These are phyloP conservation scores for Magnusiomyces paraingens DNA, from an alignment of 1,139 yeast genomes.

Conservation along the genomic window DNA sequence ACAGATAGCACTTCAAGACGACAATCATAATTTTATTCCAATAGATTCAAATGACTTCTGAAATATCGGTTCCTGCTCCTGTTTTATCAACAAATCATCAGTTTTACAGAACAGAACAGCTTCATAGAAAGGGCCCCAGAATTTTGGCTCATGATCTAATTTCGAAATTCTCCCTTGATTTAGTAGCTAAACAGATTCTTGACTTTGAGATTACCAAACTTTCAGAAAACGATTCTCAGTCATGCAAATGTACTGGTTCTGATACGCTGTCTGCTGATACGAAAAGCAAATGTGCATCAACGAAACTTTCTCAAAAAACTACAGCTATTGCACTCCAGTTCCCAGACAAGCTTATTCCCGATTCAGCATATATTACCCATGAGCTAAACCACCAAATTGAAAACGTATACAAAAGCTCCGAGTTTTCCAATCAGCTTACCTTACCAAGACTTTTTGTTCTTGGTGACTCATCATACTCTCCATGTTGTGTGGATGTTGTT, in stretches of 20 bases:
- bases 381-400: constrained; percentile 36
- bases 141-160: constrained; percentile 33
- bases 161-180: constrained; percentile 32
- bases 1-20: no score
- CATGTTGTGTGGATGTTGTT: constrained; percentile 95
- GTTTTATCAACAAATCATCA: constrained; percentile 56
- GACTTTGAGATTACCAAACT: constrained; percentile 33
- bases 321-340: constrained; percentile 72
- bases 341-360: constrained; percentile 74
- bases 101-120: constrained; percentile 44
- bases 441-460: constrained; percentile 34
- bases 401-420: constrained; percentile 13
- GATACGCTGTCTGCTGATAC: constrained; percentile 15
- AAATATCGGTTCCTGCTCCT: constrained; percentile 41
- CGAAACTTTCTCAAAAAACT: constrained; percentile 31
- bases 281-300: not conserved
- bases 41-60: no score
- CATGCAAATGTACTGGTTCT: constrained; percentile 40
- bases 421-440: constrained; percentile 20
- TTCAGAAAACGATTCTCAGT: constrained; percentile 47
- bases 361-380: constrained; percentile 65
- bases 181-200: constrained; percentile 21
- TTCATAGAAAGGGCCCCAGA: constrained; percentile 30
- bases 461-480: constrained; percentile 93
- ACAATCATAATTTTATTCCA: no score